These are phyloP conservation scores for Phytophthora rubi DNA, from an alignment of 352 stramenopile genomes.

Conservation along the genomic window DNA sequence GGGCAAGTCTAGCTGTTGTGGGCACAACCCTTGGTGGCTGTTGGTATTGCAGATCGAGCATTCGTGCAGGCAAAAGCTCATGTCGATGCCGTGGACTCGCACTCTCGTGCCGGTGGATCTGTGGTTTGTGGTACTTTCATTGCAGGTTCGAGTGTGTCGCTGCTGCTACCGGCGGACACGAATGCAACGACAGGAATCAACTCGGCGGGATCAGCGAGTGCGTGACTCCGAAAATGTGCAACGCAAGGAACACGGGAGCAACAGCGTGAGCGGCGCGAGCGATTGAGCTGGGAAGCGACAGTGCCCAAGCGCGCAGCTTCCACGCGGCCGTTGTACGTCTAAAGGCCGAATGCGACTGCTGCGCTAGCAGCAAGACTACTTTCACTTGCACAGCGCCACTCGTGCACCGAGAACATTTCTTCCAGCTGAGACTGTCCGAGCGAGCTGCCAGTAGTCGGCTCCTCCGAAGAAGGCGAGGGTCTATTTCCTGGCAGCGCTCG, in stretches of 20 bases:
- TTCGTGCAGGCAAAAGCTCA: constrained; percentile 44
- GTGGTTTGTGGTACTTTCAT: constrained; percentile 3
- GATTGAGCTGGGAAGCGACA: not conserved
- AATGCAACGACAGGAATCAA: constrained; percentile 25
- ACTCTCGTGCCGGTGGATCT: constrained; percentile 29
- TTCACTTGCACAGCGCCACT: not conserved
- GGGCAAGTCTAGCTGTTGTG: constrained; percentile 38
- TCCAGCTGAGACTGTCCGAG: not conserved
- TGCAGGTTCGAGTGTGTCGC: constrained; percentile 17
- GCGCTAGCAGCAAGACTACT: not conserved
- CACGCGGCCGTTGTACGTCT: not conserved
- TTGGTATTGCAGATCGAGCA: constrained; percentile 30
- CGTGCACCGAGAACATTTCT: not conserved
- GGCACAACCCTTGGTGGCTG: constrained; percentile 38
- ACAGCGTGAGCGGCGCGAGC: not conserved
- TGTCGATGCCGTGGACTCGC: constrained; percentile 43
- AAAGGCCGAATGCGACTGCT: not conserved
- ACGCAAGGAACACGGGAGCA: not conserved
- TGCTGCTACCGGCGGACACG: constrained; percentile 3
- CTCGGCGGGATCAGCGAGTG: constrained; percentile 8
- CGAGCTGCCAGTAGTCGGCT: not conserved
- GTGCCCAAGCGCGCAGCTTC: not conserved
- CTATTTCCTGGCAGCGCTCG: not conserved
- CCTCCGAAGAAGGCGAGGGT: not conserved
- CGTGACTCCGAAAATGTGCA: not conserved